Conservation (phyloP, 345 rosid genomes). For the Murraya koenigii region DNA sequence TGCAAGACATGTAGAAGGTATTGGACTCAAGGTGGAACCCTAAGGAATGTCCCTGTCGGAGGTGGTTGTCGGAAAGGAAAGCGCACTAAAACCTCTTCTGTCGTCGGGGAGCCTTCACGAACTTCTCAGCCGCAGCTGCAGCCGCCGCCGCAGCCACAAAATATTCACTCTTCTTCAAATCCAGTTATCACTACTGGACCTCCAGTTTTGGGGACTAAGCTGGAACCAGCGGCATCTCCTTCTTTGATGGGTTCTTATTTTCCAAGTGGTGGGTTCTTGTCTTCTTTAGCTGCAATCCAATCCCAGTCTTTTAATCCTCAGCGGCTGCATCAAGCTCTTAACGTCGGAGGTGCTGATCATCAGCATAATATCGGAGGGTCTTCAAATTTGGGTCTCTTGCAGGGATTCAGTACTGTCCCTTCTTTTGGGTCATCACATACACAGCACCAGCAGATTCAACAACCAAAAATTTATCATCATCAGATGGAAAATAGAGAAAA, state of each 20-base stretch:
- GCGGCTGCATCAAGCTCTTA: constrained; percentile 15
- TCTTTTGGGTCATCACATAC: constrained; percentile 19
- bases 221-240: constrained; percentile 17
- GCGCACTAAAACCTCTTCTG: constrained; percentile 35
- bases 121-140: constrained; percentile 14
- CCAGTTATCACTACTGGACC: constrained; percentile 7
- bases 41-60: constrained; percentile 66
- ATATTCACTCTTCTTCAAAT: constrained; percentile 13
- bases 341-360: constrained; percentile 11
- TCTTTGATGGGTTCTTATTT: constrained; percentile 28
- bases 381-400: constrained; percentile 38
- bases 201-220: constrained; percentile 11
- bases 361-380: constrained; percentile 15
- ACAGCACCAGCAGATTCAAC: constrained; percentile 24
- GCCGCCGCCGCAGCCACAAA: constrained; percentile 10
- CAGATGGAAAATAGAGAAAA: constrained; percentile 19
- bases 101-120: constrained; percentile 22
- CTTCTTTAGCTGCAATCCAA: constrained; percentile 32
- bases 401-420: constrained; percentile 24
- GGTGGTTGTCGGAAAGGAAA: constrained; percentile 66
- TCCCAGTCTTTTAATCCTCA: constrained; percentile 24
- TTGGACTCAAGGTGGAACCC: constrained; percentile 76
- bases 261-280: constrained; percentile 34
- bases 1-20: constrained; percentile 69
- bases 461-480: constrained; percentile 23